phyloP scores from a whole-genome alignment of 805 yeast genomes.

The Wickerhamiella alocasiicola region DNA sequence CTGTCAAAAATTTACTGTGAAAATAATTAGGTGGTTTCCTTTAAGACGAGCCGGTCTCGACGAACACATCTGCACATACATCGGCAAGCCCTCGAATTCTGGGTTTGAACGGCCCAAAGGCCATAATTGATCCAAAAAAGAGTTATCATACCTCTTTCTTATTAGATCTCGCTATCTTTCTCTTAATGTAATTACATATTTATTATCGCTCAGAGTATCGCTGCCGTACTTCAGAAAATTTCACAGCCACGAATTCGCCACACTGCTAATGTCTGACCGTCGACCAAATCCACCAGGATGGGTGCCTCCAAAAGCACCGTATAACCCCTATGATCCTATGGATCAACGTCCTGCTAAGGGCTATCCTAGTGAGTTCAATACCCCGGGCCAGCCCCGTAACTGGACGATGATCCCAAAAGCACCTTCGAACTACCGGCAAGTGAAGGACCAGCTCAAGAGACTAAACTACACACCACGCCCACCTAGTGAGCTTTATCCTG shows the following conservation, averaged over 20 bases:
- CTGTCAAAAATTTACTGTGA: constrained; percentile 28
- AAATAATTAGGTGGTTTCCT: too few species aligned
- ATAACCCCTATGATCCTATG: constrained; percentile 70
- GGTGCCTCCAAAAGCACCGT: constrained; percentile 73
- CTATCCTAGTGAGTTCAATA: constrained; percentile 66
- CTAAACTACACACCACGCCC: constrained; percentile 74
- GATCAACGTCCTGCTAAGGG: constrained; percentile 74
- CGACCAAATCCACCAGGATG: constrained; percentile 69
- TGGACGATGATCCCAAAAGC: constrained; percentile 50
- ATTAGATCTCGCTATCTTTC: not conserved
- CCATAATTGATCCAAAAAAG: too few species aligned
- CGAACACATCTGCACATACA: too few species aligned
- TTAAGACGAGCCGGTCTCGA: too few species aligned
- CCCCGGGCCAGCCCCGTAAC: constrained; percentile 48
- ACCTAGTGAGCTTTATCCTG: constrained; percentile 57
- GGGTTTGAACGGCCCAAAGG: too few species aligned
- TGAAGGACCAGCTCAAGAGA: constrained; percentile 60
- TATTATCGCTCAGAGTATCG: too few species aligned
- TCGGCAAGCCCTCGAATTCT: too few species aligned
- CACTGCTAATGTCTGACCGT: not conserved
- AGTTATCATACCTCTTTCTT: too few species aligned
- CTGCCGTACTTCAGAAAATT: not conserved
- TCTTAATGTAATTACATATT: not conserved
- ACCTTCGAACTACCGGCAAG: constrained; percentile 53
- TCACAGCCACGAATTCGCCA: not conserved